Conservation (phyloP, 352 stramenopile genomes). For the Albugo laibachii region DNA sequence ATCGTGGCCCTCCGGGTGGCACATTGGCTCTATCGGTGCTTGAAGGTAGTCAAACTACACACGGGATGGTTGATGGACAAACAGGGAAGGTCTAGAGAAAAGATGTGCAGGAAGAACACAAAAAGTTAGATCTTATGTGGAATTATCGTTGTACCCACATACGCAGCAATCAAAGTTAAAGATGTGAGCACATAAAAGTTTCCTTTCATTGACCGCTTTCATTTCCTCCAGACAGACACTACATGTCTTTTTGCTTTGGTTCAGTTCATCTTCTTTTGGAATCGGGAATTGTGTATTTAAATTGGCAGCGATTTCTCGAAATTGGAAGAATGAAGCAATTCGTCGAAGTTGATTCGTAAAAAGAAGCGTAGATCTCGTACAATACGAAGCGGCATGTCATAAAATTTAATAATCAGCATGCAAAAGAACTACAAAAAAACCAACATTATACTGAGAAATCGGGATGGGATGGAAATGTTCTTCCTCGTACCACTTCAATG, state of each 20-base stretch:
- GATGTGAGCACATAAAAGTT: slow-evolving; percentile 92
- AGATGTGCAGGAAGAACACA: not conserved
- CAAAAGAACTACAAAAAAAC: slow-evolving; percentile 81
- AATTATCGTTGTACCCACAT: slow-evolving; percentile 97
- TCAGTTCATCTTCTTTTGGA: slow-evolving; percentile 87
- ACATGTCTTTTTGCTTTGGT: slow-evolving; percentile 82
- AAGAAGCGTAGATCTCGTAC: slow-evolving; percentile 91
- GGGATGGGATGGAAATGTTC: not conserved
- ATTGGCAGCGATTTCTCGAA: slow-evolving; percentile 88
- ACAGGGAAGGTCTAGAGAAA: slow-evolving; percentile 82
- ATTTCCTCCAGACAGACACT: slow-evolving; percentile 96
- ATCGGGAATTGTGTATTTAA: slow-evolving; percentile 92
- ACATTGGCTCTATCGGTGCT: no score
- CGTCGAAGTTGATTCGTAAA: slow-evolving; percentile 71
- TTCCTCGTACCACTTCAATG: slow-evolving; percentile 78
- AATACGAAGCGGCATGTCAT: slow-evolving; percentile 94
- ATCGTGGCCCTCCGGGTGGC: no score
- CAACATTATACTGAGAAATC: not conserved
- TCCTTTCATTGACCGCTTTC: slow-evolving; percentile 80
- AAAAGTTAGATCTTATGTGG: not conserved
- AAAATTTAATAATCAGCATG: slow-evolving; percentile 94
- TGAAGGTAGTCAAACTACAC: slow-evolving; percentile 10
- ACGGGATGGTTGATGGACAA: slow-evolving; percentile 89
- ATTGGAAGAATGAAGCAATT: slow-evolving; percentile 77
- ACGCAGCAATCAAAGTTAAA: slow-evolving; percentile 95